Conservation (phyloP, 2,329 filamentous ascomycete genomes). For the Nigrospora sphaerica region DNA sequence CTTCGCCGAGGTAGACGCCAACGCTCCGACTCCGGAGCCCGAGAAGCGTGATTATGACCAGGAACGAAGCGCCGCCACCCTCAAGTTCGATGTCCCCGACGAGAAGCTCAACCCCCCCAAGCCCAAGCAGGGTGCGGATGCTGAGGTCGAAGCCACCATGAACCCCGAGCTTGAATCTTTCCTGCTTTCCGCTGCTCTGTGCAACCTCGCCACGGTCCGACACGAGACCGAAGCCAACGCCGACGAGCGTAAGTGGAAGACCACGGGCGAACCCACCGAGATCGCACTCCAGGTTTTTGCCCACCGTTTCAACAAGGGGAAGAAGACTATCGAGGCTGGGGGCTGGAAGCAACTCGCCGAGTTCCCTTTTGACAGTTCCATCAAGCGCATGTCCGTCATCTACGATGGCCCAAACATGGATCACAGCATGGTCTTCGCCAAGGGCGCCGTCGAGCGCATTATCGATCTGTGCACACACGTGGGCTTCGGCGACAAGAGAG, state of each 20-base stretch:
- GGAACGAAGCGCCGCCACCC: constrained; percentile 51
- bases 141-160: constrained; percentile 29
- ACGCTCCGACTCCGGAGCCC: constrained; percentile 25
- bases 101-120: constrained; percentile 39
- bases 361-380: constrained; percentile 71
- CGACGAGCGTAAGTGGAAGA: constrained; percentile 53
- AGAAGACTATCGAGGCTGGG: constrained; percentile 40
- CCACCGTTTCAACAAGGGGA: constrained; percentile 56
- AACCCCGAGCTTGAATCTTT: constrained; percentile 44
- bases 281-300: constrained; percentile 72
- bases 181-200: constrained; percentile 51
- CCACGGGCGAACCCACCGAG: constrained; percentile 66
- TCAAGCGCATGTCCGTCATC: constrained; percentile 76
- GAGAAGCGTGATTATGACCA: constrained; percentile 49
- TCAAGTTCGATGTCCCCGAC: constrained; percentile 57
- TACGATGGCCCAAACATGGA: constrained; percentile 45
- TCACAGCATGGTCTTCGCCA: constrained; percentile 49
- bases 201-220: constrained; percentile 56
- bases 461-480: constrained; percentile 47
- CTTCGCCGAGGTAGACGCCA: constrained; percentile 25
- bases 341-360: constrained; percentile 62
- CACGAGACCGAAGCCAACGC: constrained; percentile 45
- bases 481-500: constrained; percentile 32
- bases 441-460: constrained; percentile 55
- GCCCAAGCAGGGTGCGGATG: constrained; percentile 24